phyloP scores from a whole-genome alignment of 225 moss, liverwort and hornwort species.

The Neckera pumila region DNA sequence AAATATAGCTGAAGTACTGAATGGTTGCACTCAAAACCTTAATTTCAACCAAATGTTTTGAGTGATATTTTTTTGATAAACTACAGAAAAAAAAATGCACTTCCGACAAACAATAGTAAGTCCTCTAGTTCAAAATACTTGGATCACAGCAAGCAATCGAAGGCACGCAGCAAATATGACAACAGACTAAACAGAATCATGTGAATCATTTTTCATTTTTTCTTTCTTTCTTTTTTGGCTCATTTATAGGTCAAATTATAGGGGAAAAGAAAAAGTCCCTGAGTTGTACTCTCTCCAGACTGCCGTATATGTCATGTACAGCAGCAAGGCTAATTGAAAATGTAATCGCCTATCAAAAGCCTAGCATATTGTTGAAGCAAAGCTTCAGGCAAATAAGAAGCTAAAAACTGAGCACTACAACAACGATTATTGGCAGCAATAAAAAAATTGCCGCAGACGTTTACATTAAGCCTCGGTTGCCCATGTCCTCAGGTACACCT shows the following conservation, averaged over 20 bases:
- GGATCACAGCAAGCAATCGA: neutral
- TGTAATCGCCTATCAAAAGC: too few species aligned
- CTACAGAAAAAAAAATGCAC: neutral
- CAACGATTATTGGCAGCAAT: too few species aligned
- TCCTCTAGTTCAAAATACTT: neutral
- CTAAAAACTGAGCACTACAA: too few species aligned
- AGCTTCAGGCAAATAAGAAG: too few species aligned
- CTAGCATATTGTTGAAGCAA: too few species aligned
- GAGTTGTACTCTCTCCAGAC: too few species aligned
- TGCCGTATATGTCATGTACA: too few species aligned
- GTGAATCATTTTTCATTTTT: neutral
- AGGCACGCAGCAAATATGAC: neutral
- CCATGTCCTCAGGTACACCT: too few species aligned
- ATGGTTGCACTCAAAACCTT: neutral
- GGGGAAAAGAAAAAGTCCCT: too few species aligned
- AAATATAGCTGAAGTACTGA: neutral
- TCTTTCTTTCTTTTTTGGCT: neutral
- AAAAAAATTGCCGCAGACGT: too few species aligned
- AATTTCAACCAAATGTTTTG: neutral
- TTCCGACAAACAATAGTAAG: neutral
- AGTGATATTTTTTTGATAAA: neutral
- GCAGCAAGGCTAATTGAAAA: too few species aligned
- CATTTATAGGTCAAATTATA: neutral
- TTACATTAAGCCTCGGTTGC: too few species aligned
- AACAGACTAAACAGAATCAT: neutral